Conservation (phyloP, 768 basidiomycete genomes). For the Chalciporus piperatus region DNA sequence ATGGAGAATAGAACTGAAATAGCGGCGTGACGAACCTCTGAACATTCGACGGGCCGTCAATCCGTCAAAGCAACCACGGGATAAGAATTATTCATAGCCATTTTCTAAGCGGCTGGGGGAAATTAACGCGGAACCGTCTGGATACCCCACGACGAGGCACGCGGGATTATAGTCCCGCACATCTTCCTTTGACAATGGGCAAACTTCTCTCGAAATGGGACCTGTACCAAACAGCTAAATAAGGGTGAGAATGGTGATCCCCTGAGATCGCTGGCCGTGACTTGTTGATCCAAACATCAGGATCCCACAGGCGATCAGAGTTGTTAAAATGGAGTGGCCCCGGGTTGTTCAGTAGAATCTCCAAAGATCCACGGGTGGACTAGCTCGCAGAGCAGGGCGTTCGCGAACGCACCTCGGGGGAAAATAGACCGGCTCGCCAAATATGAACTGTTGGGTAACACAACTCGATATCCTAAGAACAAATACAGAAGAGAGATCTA, state of each 20-base stretch:
- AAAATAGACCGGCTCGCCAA: not conserved
- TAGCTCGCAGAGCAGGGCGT: not conserved
- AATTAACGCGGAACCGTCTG: not conserved
- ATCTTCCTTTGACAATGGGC: no score
- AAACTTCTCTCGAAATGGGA: no score
- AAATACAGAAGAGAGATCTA: slow-evolving; percentile 11
- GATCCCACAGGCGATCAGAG: no score
- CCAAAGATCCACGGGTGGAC: not conserved
- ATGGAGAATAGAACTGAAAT: not conserved
- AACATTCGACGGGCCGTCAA: not conserved
- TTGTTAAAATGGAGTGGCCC: no score
- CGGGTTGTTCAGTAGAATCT: no score
- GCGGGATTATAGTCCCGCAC: not conserved
- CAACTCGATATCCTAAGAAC: not conserved
- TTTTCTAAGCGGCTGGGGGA: no score
- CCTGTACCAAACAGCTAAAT: no score
- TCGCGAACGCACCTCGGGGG: not conserved
- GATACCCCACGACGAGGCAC: not conserved
- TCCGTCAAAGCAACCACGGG: not conserved
- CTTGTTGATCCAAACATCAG: no score
- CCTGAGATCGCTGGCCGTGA: no score
- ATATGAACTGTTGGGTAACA: not conserved
- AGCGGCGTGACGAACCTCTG: not conserved
- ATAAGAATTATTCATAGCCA: no score
- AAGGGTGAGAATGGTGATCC: no score